Evolutionary conservation across 768 basidiomycete genomes (phyloP).

Genomic region (Tulasnella sp.): DNA sequence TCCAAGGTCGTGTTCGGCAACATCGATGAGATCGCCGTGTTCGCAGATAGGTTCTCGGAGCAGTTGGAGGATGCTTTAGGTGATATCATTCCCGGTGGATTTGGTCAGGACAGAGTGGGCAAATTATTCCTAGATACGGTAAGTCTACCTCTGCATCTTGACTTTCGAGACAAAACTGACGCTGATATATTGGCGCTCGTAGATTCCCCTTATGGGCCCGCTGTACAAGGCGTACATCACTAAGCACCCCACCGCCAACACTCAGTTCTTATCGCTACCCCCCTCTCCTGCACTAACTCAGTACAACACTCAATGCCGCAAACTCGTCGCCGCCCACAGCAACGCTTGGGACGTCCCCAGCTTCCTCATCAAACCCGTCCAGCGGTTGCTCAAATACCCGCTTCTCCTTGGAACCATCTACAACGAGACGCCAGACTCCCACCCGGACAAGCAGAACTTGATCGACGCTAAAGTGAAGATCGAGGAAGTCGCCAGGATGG

Average conservation of each 20-base stretch:
- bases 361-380: conserved; percentile 94
- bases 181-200: conserved; percentile 18
- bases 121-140: conserved; percentile 61
- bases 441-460: conserved; percentile 57
- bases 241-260: conserved; percentile 63
- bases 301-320: conserved; percentile 61
- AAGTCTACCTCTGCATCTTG: conserved; percentile 29
- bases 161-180: conserved; percentile 1
- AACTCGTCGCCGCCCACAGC: conserved; percentile 59
- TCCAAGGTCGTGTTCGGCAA: conserved; percentile 68
- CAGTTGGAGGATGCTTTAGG: conserved; percentile 61
- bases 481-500: conserved; percentile 64
- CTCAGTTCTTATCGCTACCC: conserved; percentile 48
- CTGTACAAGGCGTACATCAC: conserved; percentile 77
- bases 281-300: conserved; percentile 44
- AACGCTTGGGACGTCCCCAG: conserved; percentile 91
- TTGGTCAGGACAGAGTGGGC: conserved; percentile 63
- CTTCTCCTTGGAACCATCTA: conserved; percentile 70
- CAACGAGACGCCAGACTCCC: conserved; percentile 54
- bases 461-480: conserved; percentile 47
- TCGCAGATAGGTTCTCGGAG: conserved; percentile 59
- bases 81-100: conserved; percentile 50
- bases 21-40: conserved; percentile 61
- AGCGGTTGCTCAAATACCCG: conserved; percentile 89
- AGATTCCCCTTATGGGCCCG: conserved; percentile 64